Evolutionary conservation across 2,329 filamentous ascomycete genomes (phyloP).

Genomic region (Cercospora sp.): DNA sequence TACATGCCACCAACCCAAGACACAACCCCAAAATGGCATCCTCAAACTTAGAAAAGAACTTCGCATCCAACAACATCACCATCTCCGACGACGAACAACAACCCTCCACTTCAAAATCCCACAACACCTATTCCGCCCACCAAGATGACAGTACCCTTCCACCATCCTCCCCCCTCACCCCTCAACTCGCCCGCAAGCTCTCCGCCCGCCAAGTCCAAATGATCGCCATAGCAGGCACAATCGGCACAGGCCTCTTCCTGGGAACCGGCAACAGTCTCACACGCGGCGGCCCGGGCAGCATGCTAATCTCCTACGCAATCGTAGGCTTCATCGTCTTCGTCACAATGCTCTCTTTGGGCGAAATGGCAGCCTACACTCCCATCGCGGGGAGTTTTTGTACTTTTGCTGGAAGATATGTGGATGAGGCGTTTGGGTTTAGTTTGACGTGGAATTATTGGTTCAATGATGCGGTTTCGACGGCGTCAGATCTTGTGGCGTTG

Average conservation of each 20-base stretch:
- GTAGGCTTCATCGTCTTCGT: constrained; percentile 73
- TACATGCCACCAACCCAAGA: neutral
- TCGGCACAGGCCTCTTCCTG: constrained; percentile 53
- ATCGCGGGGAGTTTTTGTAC: constrained; percentile 70
- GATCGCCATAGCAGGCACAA: constrained; percentile 68
- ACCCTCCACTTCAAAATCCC: neutral
- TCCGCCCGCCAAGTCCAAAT: constrained; percentile 59
- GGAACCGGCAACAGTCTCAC: constrained; percentile 56
- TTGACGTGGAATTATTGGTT: constrained; percentile 66
- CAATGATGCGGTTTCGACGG: constrained; percentile 63
- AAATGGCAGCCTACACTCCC: constrained; percentile 82
- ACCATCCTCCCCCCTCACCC: constrained; percentile 8
- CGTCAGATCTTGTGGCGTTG: constrained; percentile 60
- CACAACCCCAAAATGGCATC: neutral
- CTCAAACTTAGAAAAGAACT: neutral
- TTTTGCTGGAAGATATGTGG: constrained; percentile 65
- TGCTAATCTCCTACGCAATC: constrained; percentile 69
- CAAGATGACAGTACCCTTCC: constrained; percentile 15
- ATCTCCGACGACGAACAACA: neutral
- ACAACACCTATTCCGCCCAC: neutral
- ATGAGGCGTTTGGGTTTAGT: constrained; percentile 73
- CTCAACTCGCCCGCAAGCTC: constrained; percentile 52
- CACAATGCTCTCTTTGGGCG: constrained; percentile 77
- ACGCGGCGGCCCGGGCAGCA: constrained; percentile 59
- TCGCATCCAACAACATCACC: neutral